Evolutionary conservation across 495 filamentous ascomycete species (phyloP), one percentile per base, ranked within the genome.

Genomic region (Lindgomyces ingoldianus): DNA sequence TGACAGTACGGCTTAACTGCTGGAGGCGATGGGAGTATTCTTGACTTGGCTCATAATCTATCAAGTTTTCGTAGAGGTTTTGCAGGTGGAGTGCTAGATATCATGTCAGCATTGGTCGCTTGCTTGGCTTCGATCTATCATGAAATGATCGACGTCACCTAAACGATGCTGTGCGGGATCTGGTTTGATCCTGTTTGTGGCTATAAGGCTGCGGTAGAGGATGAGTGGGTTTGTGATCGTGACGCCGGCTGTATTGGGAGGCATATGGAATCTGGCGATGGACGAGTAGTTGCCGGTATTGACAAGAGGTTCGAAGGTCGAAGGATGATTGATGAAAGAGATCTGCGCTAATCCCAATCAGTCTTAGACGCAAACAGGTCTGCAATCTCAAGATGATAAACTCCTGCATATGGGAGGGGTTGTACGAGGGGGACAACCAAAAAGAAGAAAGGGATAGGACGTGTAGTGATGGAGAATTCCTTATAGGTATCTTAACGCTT

Each of bases 141-240:
- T n/a, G 19, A 25, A 62, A 64, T 71, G 58, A 58, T 67, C 22
- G 52, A 66, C 54, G 48, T 67, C 58, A 73, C 71, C 71, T 18
- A 88, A 76, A 16, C 86, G 80, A 72, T 89, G 80, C 70, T 89
- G 87, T n/a, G 86, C 76, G 0, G 81, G 79, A 74, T 90, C 88
- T 12, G 84, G 86, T 22, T 73, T 68, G 62, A 85, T 85, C 30
- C 74, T 62, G 46, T 84, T 83, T 0, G 85, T 85, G 41, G 84
- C 78, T 11, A 90, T 70, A 2, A 90, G 74, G 1, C 85, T 74
- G 24, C 84, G 79, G 70, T 90, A 91, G 53, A 88, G 83, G 59
- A 89, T 78, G 36, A 90, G 75, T 3, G 88, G 89, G 69, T 90
- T 88, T 6, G 89, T 89, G 66, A 91, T 89, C 49, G 85, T 79